Base-by-base conservation (phyloP, 2,329 filamentous ascomycete genomes). In the Geoglossum cookeanum region DNA sequence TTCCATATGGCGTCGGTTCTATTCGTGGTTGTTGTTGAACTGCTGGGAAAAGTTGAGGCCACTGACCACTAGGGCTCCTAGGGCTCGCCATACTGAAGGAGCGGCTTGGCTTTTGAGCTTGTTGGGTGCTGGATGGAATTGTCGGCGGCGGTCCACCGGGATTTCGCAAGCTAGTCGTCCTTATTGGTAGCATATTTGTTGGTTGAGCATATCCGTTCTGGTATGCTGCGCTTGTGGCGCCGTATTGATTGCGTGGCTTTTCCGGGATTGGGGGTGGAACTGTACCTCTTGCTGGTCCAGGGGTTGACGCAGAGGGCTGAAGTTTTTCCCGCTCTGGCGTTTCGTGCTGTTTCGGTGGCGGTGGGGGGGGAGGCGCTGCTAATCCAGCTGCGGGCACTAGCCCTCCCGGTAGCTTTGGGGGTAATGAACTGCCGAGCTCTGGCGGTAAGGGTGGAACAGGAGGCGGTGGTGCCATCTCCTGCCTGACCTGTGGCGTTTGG, bases 361-460 rank as follows among this genome's bases (percentile, higher is more conserved):
- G 73, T n/a, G 57, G 62, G 33, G 62, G 62, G 57, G 61, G 66
- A 32, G 70, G 68, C 6, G 66, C 62, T 30, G 63, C 62, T 11
- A 66, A 65, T 8, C 64, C 63, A 9, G 66, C 62, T 39, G 61
- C 66, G 29, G 63, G 11, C 13, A 13, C 5, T 15, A 39, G 9
- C 8, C 7, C 13, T n/a, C 11, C 27, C 8, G 5, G 30, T 8
- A n/a, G 15, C n/a, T 22, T 57, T 37, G 55, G 35, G 13, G 27
- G 9, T 3, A 32, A 22, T 4, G 49, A 37, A 11, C 44, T 57
- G 51, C 74, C 71, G 59, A 84, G 72, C 63, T 84, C 82, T 30
- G 80, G 79, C 7, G 85, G 86, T 17, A 85, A 73, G 57, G 85
- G 85, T 59, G 85, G 85, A n/a, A 85, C 69, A 8, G 67, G 35